These are phyloP conservation scores for Funneliformis caledonium DNA, from an alignment of 371 early-diverging fungal genomes.

Conservation along the genomic window DNA sequence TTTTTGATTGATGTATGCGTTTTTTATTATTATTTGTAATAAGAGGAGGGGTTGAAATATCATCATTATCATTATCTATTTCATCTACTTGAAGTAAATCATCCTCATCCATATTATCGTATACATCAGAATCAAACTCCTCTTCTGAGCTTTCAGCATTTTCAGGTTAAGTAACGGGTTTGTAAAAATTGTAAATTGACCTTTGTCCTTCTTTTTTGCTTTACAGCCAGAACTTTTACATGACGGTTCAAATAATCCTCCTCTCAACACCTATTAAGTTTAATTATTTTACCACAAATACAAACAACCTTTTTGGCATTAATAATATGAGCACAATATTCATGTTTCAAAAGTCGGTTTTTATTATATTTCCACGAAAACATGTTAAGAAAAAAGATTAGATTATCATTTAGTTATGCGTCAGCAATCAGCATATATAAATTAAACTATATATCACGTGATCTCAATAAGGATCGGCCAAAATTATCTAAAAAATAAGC, in stretches of 20 bases:
- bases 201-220: constrained; percentile 1
- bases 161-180: neutral
- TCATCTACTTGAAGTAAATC: neutral
- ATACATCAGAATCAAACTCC: neutral
- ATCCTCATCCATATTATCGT: neutral
- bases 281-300: neutral
- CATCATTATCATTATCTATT: no score
- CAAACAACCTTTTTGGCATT: neutral
- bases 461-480: no score
- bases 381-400: no score
- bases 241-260: neutral
- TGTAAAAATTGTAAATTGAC: neutral
- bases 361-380: no score
- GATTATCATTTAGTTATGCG: no score
- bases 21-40: no score
- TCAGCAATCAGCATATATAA: no score
- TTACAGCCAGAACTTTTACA: neutral
- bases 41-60: no score
- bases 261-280: neutral
- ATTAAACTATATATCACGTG: no score
- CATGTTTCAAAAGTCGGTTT: neutral
- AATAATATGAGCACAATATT: neutral
- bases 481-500: no score
- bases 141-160: neutral
- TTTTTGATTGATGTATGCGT: neutral